Evolutionary conservation across 352 stramenopile genomes (phyloP), one percentile per base, ranked within the genome.

Genomic region (Achlya hypogyna): DNA sequence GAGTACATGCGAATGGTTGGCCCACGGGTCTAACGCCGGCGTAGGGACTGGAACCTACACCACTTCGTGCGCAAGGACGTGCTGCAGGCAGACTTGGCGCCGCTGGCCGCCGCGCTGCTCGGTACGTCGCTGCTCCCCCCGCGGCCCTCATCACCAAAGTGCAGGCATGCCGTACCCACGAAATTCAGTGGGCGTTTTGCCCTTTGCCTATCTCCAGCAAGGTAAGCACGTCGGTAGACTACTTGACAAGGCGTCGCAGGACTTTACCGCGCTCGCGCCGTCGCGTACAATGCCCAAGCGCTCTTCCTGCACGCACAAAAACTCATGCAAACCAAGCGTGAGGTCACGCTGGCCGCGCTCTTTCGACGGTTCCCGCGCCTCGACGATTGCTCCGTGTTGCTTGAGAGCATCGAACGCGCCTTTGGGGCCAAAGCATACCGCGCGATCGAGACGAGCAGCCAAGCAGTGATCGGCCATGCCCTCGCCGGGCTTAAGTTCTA

Each of bases 71-170:
- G 86, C 14, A 86, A 82, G 51, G 86, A 95, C 56, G 84, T 93
- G 29, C 89, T 93, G 81, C 86, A 95, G 62, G 85, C 83, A 9
- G 84, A 95, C 66, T 71, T 95, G 1, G 86, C 86, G n/a, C 83
- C 84, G 16, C 72, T 93, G 2, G 77, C 91, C 40, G 86, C 79
- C 53, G 73, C 82, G 43, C 63, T 95, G 27, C 65, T 95, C 16
- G 86, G 86, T 22, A 49, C 22, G 18, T 49, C 22, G 42, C 18
- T 22, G 18, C 42, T 20, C 22, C 22, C 22, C 42, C 22, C 18
- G 18, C 22, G 22, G 22, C 42, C 22, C 42, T 49, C 18, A n/a
- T n/a, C n/a, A 49, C 42, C 22, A 49, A 49, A 49, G 22, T 20
- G 22, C 22, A 49, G 42, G 42, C 2, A 38, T 88, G 1, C 82